These are phyloP conservation scores for Beta corolliflora DNA, from an alignment of 179 eudicot genomes.

Conservation along the genomic window DNA sequence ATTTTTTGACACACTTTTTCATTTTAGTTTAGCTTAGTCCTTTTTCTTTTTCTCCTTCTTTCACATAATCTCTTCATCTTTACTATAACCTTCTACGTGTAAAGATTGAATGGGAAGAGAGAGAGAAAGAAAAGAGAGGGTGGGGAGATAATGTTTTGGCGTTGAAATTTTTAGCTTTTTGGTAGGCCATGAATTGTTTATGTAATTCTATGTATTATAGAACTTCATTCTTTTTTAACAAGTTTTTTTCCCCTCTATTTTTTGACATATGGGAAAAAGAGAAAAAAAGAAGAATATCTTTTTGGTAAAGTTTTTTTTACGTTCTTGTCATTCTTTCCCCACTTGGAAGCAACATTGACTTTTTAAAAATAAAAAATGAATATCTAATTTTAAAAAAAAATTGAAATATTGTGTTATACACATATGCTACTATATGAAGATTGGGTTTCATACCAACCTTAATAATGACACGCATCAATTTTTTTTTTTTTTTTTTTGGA, in stretches of 20 bases:
- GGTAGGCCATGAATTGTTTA: background rate
- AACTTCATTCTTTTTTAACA: background rate
- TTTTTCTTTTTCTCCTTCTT: background rate
- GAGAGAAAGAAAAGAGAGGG: no score
- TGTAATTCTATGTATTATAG: background rate
- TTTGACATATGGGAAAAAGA: background rate
- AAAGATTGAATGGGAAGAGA: background rate
- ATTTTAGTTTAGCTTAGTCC: background rate
- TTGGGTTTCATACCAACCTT: no score
- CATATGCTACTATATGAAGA: no score
- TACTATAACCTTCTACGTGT: background rate
- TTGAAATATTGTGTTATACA: no score
- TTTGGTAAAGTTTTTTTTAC: background rate
- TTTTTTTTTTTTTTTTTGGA: no score
- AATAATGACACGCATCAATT: no score
- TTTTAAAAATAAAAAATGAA: background rate
- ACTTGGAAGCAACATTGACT: conserved; percentile 16
- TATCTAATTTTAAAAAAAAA: background rate
- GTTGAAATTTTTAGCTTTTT: conserved; percentile 6
- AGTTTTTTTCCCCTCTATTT: background rate
- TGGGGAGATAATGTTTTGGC: background rate
- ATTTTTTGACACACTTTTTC: background rate
- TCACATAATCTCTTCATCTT: background rate
- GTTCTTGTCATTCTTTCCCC: conserved; percentile 11
- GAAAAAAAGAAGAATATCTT: background rate